These are phyloP conservation scores for Pichia sp. DNA, from an alignment of 1,139 yeast genomes.

Conservation along the genomic window DNA sequence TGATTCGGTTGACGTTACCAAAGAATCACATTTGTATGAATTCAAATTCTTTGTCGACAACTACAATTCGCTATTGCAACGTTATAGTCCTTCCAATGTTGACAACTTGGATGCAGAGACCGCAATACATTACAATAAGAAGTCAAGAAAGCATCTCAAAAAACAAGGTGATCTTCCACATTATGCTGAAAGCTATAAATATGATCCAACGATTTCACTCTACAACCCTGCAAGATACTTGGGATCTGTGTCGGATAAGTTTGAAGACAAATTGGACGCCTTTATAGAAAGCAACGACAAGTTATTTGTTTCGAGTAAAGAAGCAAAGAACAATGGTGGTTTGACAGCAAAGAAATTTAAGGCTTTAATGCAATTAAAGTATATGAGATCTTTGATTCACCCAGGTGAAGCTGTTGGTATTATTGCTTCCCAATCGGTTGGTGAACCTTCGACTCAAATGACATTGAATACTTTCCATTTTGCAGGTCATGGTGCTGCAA, in stretches of 20 bases:
- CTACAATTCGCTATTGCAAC: constrained; percentile 77
- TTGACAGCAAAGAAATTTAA: constrained; percentile 83
- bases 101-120: constrained; percentile 76
- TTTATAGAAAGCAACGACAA: constrained; percentile 55
- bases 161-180: constrained; percentile 63
- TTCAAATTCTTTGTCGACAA: constrained; percentile 91
- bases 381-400: constrained; percentile 89
- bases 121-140: constrained; percentile 77
- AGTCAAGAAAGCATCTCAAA: constrained; percentile 68
- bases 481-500: constrained; percentile 99
- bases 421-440: constrained; percentile 96
- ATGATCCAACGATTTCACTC: constrained; percentile 84
- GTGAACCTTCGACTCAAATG: constrained; percentile 99
- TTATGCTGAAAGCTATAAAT: constrained; percentile 56
- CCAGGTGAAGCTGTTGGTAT: constrained; percentile 99
- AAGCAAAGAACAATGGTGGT: constrained; percentile 43
- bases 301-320: constrained; percentile 51
- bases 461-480: constrained; percentile 98
- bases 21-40: constrained; percentile 90
- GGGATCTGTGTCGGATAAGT: constrained; percentile 90
- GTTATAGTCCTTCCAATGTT: constrained; percentile 81
- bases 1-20: constrained; percentile 90
- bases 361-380: constrained; percentile 96
- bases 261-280: constrained; percentile 72
- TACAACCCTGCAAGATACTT: constrained; percentile 84